Evolutionary conservation across 1,139 yeast genomes (phyloP), one percentile per base, ranked within the genome.

Genomic region (Magnusiomyces tetraspermus): DNA sequence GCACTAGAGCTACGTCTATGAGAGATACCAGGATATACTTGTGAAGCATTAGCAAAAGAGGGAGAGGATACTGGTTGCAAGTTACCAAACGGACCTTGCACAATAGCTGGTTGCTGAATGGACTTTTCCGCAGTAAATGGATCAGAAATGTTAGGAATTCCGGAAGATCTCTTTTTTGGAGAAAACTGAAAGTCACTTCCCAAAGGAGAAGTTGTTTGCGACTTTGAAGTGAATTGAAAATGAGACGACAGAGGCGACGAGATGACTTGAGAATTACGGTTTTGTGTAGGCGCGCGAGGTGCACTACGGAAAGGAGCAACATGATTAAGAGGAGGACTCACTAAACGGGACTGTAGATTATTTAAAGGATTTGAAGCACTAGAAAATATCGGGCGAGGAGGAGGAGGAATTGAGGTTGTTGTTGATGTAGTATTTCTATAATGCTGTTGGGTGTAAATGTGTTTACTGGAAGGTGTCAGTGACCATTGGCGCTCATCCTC

Each of bases 291-390:
- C 11, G 51, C 41, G 2, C 51, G 24, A 22, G 65, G 66, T 15
- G 66, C 66, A 47, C 62, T 66, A 28, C 67, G 54, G 48, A 63
- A 51, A 11, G 67, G 67, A 11, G 67, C 65, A 45, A 60, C 60
- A 45, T 61, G 46, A 6, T 31, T 22, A n/a, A 42, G 40, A 8
- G 52, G 43, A 11, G 52, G 49, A 2, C 41, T 45, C 5, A 50
- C 36, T 19, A 49, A 36, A 3, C 50, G 46, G 31, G 36, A 33
- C 21, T 22, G 36, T 31, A 11, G 48, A 47, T 28, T 13, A 30
- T 21, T 38, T 11, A 23, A 22, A 28, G 22, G 41, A 22, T 45
- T 45, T 19, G 48, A 10, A 33, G 48, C 8, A 10, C 49, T 5
- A 40, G 23, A 15, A 19, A 46, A 22, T 15, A 36, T 2, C 22